Conservation (phyloP, 2,329 filamentous ascomycete species). For the Myriosclerotinia curreyana region DNA sequence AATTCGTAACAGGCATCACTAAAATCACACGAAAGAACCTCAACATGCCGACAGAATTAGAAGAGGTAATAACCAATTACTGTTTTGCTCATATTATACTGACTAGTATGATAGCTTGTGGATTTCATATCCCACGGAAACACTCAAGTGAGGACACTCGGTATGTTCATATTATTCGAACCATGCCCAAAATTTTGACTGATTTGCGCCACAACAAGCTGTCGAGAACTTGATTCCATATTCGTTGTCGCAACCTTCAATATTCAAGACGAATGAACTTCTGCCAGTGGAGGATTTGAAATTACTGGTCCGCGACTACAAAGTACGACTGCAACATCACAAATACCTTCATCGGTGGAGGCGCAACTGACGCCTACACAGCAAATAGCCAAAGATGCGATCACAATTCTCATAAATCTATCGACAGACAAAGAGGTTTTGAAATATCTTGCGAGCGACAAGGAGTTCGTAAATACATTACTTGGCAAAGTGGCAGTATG, state of each 20-base stretch:
- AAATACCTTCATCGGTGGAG: neutral
- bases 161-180: conserved; percentile 44
- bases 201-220: conserved; percentile 51
- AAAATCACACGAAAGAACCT: conserved; percentile 9
- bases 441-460: conserved; percentile 69
- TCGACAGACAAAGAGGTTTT: conserved; percentile 75
- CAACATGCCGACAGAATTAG: conserved; percentile 69
- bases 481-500: conserved; percentile 71
- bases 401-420: conserved; percentile 87
- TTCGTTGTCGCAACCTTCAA: conserved; percentile 64
- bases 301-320: conserved; percentile 78
- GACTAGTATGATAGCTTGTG: conserved; percentile 61
- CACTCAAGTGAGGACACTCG: conserved; percentile 80
- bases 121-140: conserved; percentile 92
- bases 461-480: conserved; percentile 73
- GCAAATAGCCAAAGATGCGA: conserved; percentile 88
- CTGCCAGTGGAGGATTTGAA: conserved; percentile 84
- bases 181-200: conserved; percentile 23
- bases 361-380: conserved; percentile 41
- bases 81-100: neutral
- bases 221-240: conserved; percentile 85
- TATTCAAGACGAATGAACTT: conserved; percentile 81
- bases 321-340: conserved; percentile 51
- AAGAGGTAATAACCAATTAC: conserved; percentile 56
- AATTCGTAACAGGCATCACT: conserved; percentile 7